Evolutionary conservation across 129 eudicot genomes (phyloP).

Genomic region (Daucus carota): DNA sequence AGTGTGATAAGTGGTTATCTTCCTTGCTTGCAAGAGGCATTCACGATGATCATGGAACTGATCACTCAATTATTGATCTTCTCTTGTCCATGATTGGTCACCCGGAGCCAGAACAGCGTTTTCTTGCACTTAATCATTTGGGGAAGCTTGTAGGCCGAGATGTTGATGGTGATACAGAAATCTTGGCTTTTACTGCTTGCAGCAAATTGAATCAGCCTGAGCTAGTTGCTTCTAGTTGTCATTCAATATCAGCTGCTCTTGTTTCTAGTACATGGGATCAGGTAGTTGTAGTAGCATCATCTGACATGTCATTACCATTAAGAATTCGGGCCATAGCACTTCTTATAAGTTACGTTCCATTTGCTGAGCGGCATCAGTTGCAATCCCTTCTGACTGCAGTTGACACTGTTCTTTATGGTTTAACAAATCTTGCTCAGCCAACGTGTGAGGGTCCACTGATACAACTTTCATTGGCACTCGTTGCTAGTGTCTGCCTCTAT

Average conservation of each 20-base stretch:
- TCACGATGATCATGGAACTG: constrained; percentile 33
- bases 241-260: constrained; percentile 37
- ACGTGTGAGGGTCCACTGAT: constrained; percentile 64
- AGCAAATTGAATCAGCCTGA: constrained; percentile 18
- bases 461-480: constrained; percentile 58
- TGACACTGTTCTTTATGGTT: constrained; percentile 58
- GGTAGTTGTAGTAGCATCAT: constrained; percentile 57
- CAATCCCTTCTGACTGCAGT: constrained; percentile 69
- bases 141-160: constrained; percentile 56
- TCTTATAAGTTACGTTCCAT: constrained; percentile 60
- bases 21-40: constrained; percentile 44
- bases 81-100: constrained; percentile 57
- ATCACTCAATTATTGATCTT: constrained; percentile 46
- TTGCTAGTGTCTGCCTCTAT: constrained; percentile 67
- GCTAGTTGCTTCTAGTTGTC: constrained; percentile 23
- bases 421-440: constrained; percentile 44
- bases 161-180: constrained; percentile 33
- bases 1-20: constrained; percentile 63
- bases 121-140: constrained; percentile 66
- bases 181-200: constrained; percentile 20
- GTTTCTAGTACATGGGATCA: constrained; percentile 75
- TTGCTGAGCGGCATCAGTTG: constrained; percentile 46
- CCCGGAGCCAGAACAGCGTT: constrained; percentile 92
- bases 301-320: constrained; percentile 53
- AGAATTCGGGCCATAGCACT: constrained; percentile 59